Evolutionary conservation across 805 yeast species (phyloP).

Genomic region (Teunomyces lycoperdinae): DNA sequence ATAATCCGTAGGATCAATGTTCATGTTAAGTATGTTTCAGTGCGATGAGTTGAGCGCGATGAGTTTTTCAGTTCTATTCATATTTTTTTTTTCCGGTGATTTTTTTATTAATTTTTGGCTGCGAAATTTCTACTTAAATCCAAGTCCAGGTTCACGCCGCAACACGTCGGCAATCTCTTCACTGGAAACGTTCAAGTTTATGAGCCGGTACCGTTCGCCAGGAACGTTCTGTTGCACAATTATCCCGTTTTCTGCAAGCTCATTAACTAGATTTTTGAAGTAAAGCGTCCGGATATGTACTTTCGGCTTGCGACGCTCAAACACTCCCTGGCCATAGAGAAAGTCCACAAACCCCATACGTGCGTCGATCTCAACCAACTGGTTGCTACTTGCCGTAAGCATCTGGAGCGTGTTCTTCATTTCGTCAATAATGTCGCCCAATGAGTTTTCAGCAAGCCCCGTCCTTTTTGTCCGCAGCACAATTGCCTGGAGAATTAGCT

Average conservation of each 20-base stretch:
- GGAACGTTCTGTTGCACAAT: constrained; percentile 62
- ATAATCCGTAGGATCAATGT: constrained; percentile 47
- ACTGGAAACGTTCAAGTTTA: constrained; percentile 66
- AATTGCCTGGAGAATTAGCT: constrained; percentile 68
- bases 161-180: constrained; percentile 66
- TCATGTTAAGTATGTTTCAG: constrained; percentile 16
- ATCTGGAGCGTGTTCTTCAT: constrained; percentile 50
- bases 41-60: not conserved
- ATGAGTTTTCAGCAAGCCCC: constrained; percentile 64
- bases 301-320: constrained; percentile 5
- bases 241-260: constrained; percentile 77
- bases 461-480: constrained; percentile 61
- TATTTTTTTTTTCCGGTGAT: too few relatives aligned
- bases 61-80: not conserved
- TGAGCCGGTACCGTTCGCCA: constrained; percentile 63
- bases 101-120: not conserved
- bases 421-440: constrained; percentile 82
- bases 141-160: constrained; percentile 16
- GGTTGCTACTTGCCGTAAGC: constrained; percentile 26
- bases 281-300: constrained; percentile 52
- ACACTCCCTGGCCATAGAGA: constrained; percentile 22
- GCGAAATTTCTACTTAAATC: not conserved
- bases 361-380: constrained; percentile 15
- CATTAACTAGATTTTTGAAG: constrained; percentile 58
- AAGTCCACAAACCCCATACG: constrained; percentile 30